A percentile compares a stretch with the other conserved stretches of the same genome.
phyloP scores from a whole-genome alignment of 805 yeast species.

The Candida berthetii region DNA sequence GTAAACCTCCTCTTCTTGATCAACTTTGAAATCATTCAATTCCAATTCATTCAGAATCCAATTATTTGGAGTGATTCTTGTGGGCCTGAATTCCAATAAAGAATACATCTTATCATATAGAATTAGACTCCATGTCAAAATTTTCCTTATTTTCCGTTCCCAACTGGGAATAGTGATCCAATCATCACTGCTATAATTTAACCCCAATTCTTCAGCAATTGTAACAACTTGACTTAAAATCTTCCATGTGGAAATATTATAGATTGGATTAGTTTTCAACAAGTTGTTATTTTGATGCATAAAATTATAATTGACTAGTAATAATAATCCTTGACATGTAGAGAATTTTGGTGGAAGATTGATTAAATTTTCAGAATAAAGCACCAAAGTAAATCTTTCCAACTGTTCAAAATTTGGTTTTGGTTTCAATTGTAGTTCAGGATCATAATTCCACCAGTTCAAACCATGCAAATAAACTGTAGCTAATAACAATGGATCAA shows the following conservation, averaged over 20 bases:
- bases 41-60: conserved; percentile 18
- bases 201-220: conserved; percentile 21
- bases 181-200: conserved; percentile 18
- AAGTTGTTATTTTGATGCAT: background rate
- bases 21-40: conserved; percentile 14
- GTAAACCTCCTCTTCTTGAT: conserved; percentile 12
- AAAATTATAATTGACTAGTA: conserved; percentile 22
- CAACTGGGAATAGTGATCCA: conserved; percentile 21
- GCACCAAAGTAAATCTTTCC: conserved; percentile 19
- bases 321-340: conserved; percentile 32
- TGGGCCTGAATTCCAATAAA: conserved; percentile 19
- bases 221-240: conserved; percentile 15
- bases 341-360: conserved; percentile 24
- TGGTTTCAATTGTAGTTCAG: conserved; percentile 1
- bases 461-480: conserved; percentile 22
- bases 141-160: conserved; percentile 21
- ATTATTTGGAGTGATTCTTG: conserved; percentile 16
- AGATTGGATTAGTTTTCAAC: background rate
- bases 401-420: conserved; percentile 18
- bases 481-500: conserved; percentile 21
- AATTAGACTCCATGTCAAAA: conserved; percentile 18
- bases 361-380: conserved; percentile 19
- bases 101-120: conserved; percentile 21
- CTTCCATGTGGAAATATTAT: conserved; percentile 11
- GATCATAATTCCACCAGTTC: conserved; percentile 19